Conservation (phyloP, 176 grass and related monocot species). For the Carex littledalei region DNA sequence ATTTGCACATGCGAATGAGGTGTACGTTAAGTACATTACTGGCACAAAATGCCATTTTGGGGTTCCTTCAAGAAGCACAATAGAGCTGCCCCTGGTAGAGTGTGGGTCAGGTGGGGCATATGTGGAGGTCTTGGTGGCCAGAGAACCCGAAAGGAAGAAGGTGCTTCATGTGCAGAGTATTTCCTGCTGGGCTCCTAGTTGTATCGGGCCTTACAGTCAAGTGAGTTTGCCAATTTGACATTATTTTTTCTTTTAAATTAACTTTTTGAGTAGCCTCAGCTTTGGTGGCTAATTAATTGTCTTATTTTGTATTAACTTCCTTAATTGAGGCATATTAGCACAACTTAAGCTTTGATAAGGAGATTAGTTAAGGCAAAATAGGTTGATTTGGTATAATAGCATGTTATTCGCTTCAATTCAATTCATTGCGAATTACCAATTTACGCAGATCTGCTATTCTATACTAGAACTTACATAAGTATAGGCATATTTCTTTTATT, state of each 20-base stretch:
- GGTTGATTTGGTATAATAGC: neutral
- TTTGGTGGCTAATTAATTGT: neutral
- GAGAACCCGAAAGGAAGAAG: constrained; percentile 51
- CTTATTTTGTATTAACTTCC: neutral
- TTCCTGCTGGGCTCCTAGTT: constrained; percentile 98
- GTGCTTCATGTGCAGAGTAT: constrained; percentile 99
- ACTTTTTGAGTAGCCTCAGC: neutral
- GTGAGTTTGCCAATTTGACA: constrained; percentile 27
- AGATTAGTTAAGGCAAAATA: neutral
- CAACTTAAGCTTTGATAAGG: neutral
- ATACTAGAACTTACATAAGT: neutral
- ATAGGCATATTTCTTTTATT: neutral
- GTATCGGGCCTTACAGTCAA: constrained; percentile 98
- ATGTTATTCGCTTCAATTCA: neutral
- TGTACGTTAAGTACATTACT: constrained; percentile 89
- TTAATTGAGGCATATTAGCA: neutral
- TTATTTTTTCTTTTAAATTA: neutral
- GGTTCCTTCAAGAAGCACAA: constrained; percentile 88
- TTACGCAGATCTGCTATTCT: neutral
- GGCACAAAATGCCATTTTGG: constrained; percentile 75
- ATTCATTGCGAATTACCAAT: neutral
- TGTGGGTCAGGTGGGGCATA: constrained; percentile 57
- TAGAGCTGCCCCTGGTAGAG: constrained; percentile 66
- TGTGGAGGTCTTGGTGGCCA: constrained; percentile 79
- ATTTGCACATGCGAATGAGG: constrained; percentile 75